Evolutionary conservation across 495 filamentous ascomycete genomes (phyloP).

Genomic region (Elaphomyces granulatus): DNA sequence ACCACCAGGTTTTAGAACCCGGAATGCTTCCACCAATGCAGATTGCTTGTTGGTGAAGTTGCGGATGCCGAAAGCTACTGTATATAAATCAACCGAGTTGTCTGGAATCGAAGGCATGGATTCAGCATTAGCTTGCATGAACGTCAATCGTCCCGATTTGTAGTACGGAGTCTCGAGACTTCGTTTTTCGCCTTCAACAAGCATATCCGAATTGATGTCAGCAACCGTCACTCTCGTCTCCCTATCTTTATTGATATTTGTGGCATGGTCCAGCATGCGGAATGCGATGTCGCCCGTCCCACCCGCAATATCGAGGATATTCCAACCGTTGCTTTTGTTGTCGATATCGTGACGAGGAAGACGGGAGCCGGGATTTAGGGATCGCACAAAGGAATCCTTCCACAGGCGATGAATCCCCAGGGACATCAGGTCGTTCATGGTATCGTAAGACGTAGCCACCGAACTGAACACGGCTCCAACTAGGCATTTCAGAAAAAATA

Average conservation of each 20-base stretch:
- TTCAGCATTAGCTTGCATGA: slow-evolving; percentile 87
- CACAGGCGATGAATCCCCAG: slow-evolving; percentile 91
- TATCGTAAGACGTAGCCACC: slow-evolving; percentile 81
- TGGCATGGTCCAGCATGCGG: slow-evolving; percentile 83
- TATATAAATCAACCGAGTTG: slow-evolving; percentile 74
- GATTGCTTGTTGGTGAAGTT: slow-evolving; percentile 83
- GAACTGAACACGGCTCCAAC: slow-evolving; percentile 90
- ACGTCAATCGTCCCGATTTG: slow-evolving; percentile 45
- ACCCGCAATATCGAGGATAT: slow-evolving; percentile 92
- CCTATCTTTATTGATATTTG: slow-evolving; percentile 65
- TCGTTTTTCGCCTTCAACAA: slow-evolving; percentile 72
- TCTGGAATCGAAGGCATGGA: slow-evolving; percentile 48
- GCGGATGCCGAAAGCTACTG: slow-evolving; percentile 92
- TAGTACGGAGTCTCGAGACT: slow-evolving; percentile 45
- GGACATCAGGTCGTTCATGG: slow-evolving; percentile 99
- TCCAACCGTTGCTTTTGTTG: slow-evolving; percentile 36
- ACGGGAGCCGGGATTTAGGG: slow-evolving; percentile 70
- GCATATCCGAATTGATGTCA: slow-evolving; percentile 93
- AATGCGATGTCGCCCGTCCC: slow-evolving; percentile 98
- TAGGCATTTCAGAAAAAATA: slow-evolving; percentile 14
- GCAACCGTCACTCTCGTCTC: slow-evolving; percentile 71
- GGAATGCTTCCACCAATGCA: slow-evolving; percentile 65
- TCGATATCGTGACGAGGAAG: slow-evolving; percentile 23
- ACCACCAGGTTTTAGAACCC: slow-evolving; percentile 86
- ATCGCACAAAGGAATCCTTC: slow-evolving; percentile 96